Percentiles rank a stretch among this genome's conserved stretches.
These are phyloP conservation scores for Juglanconis oblonga DNA, from an alignment of 2,329 filamentous ascomycete species.

Conservation along the genomic window DNA sequence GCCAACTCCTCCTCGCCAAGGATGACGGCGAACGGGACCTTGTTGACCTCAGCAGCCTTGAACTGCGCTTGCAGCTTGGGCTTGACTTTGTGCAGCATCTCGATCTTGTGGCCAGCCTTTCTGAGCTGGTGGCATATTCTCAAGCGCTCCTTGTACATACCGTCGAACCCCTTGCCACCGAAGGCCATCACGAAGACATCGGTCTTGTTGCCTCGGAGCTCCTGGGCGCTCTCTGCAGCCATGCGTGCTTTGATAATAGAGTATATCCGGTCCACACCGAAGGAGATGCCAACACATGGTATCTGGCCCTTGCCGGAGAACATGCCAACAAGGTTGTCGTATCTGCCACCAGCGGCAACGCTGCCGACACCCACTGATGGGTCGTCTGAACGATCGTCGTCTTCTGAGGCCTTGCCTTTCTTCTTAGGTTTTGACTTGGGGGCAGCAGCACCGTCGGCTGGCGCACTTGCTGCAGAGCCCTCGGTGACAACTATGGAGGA, in stretches of 20 bases:
- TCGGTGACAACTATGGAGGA: constrained; percentile 16
- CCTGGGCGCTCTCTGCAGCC: constrained; percentile 57
- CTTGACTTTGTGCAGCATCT: constrained; percentile 87
- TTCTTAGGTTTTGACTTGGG: constrained; percentile 42
- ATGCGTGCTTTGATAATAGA: constrained; percentile 76
- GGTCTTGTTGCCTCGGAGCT: constrained; percentile 57
- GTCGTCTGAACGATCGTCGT: constrained; percentile 70
- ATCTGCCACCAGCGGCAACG: constrained; percentile 81
- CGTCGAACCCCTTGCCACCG: constrained; percentile 79
- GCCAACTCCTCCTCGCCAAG: constrained; percentile 87
- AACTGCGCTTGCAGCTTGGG: constrained; percentile 87
- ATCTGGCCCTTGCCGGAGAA: constrained; percentile 75
- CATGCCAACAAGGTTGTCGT: constrained; percentile 87
- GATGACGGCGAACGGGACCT: constrained; percentile 82
- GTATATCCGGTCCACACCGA: constrained; percentile 89
- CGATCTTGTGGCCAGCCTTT: constrained; percentile 87
- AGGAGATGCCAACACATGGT: constrained; percentile 83
- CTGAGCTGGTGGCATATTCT: constrained; percentile 72
- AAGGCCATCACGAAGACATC: constrained; percentile 96
- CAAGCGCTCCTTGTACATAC: constrained; percentile 81
- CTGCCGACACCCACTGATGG: constrained; percentile 82
- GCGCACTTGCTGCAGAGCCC: constrained; percentile 31
- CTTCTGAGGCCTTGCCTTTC: constrained; percentile 51
- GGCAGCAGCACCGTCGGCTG: constrained; percentile 31
- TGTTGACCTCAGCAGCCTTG: constrained; percentile 78